phyloP scores from a whole-genome alignment of 2,329 filamentous ascomycete genomes.

The Colletotrichum caudatum region DNA sequence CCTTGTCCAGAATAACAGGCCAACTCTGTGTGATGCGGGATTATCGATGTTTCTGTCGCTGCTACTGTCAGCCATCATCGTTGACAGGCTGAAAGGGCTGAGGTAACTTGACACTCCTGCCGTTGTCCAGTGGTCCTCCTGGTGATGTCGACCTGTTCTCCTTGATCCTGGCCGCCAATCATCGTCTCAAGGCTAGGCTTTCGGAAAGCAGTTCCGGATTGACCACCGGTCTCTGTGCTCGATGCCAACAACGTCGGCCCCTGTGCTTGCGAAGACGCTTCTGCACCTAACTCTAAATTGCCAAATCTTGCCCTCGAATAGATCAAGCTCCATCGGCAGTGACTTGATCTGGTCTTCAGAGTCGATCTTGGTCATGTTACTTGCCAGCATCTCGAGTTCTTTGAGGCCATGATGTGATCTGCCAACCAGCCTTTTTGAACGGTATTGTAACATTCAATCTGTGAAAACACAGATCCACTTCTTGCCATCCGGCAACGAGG shows the following conservation, averaged over 20 bases:
- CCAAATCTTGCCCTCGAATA: slow-evolving; percentile 49
- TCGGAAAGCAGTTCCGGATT: not conserved
- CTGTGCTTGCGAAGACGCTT: not conserved
- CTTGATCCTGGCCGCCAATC: not conserved
- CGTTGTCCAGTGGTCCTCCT: not conserved
- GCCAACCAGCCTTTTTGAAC: slow-evolving; percentile 38
- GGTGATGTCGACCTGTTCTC: not conserved
- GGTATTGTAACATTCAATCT: slow-evolving; percentile 39
- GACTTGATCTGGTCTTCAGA: slow-evolving; percentile 53
- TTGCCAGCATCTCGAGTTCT: slow-evolving; percentile 56
- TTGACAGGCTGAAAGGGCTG: not conserved
- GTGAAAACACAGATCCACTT: no score
- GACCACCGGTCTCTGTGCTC: not conserved
- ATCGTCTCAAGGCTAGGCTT: not conserved
- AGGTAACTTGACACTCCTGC: slow-evolving; percentile 9
- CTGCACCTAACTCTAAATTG: slow-evolving; percentile 50
- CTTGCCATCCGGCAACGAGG: no score
- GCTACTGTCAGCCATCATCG: not conserved
- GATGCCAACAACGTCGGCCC: not conserved
- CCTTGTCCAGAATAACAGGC: not conserved
- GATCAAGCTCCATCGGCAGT: slow-evolving; percentile 57
- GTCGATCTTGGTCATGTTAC: slow-evolving; percentile 54
- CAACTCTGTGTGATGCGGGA: not conserved
- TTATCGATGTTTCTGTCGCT: not conserved
- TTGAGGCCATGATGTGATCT: slow-evolving; percentile 30